These are phyloP conservation scores for Ganoderma lingzhi DNA, from an alignment of 1,284 basidiomycete genomes.

Conservation along the genomic window DNA sequence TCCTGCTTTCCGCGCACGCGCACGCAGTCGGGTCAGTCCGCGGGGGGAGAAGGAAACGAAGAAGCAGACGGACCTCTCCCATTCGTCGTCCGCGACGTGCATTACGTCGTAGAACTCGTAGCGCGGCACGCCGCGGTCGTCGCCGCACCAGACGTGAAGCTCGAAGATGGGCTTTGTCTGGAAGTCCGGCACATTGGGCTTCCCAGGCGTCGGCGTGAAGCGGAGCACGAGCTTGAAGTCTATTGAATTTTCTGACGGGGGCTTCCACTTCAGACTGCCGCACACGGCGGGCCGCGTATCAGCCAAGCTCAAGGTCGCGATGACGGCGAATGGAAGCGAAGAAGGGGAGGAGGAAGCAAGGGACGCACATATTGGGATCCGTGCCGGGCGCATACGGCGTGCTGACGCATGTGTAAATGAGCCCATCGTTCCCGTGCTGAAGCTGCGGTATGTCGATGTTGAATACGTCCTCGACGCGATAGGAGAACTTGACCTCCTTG, in stretches of 20 bases:
- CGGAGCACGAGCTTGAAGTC: slow-evolving; percentile 96
- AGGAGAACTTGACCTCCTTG: slow-evolving; percentile 91
- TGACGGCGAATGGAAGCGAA: not conserved
- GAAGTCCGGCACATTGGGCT: slow-evolving; percentile 77
- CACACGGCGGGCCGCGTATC: slow-evolving; percentile 9
- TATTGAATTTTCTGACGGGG: slow-evolving; percentile 96
- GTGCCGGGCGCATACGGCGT: slow-evolving; percentile 91
- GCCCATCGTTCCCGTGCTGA: slow-evolving; percentile 94
- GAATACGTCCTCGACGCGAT: slow-evolving; percentile 89
- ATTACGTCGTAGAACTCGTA: slow-evolving; percentile 93
- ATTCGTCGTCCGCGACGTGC: slow-evolving; percentile 89
- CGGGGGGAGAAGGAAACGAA: not conserved
- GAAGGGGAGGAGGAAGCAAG: slow-evolving; percentile 6
- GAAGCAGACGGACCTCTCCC: slow-evolving; percentile 77
- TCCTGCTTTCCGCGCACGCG: slow-evolving; percentile 52
- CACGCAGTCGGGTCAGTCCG: not conserved
- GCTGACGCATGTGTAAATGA: slow-evolving; percentile 95
- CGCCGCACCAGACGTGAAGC: slow-evolving; percentile 82
- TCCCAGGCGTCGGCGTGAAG: slow-evolving; percentile 76
- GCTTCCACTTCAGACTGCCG: slow-evolving; percentile 97
- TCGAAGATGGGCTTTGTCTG: slow-evolving; percentile 88
- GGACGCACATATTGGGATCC: slow-evolving; percentile 86
- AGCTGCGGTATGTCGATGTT: slow-evolving; percentile 86
- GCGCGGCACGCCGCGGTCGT: slow-evolving; percentile 58
- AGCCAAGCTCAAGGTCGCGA: slow-evolving; percentile 15